Evolutionary conservation across 441 rosid genomes (phyloP), one percentile per base, ranked within the genome.

Genomic region (Populus trichocarpa): DNA sequence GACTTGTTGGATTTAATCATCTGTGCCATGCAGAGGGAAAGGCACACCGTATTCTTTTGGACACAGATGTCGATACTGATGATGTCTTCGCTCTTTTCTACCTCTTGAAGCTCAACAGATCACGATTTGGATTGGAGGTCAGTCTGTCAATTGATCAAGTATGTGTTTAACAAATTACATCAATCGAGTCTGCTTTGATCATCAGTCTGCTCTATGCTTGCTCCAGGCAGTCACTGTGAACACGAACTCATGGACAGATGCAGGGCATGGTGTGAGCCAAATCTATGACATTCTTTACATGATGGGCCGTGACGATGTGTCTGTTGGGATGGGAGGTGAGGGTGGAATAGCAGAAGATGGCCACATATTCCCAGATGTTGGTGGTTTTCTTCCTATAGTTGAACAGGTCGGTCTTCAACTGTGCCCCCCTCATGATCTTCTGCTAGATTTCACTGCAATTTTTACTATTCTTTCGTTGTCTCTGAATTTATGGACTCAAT

Each of bases 251-350:
- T 92, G 98, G 99, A 89, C 85, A 1, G 88, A 92, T 85, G 97
- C 93, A 6, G 99, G 99, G 36, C 98, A 95, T 74, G 85, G 89
- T 23, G 91, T 92, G 86, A 92, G 92, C 83, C 96, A 92, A 12
- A 68, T 93, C 3, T 93, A 95, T 67, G 99, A 95, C 86, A 30
- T 95, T 46, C 89, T 95, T 70, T 92, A 89, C 89, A 95, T 95
- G 97, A 95, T 95, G 99, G 90, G 75, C 16, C 95, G 98, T 0
- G 91, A 93, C 11, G 94, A 92, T 70, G 80, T 96, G 18, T 61
- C 92, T 1, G 92, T 96, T 16, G 99, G 98, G n/a, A 90, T 93
- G 2, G 99, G 99, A 42, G 99, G 99, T 1, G 99, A 96, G 53
- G 99, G 99, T 72, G 98, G 90, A 20, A 86, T 93, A 26, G 77